Base-by-base conservation (phyloP, 1,139 yeast species). In the Hansenula sp. region DNA sequence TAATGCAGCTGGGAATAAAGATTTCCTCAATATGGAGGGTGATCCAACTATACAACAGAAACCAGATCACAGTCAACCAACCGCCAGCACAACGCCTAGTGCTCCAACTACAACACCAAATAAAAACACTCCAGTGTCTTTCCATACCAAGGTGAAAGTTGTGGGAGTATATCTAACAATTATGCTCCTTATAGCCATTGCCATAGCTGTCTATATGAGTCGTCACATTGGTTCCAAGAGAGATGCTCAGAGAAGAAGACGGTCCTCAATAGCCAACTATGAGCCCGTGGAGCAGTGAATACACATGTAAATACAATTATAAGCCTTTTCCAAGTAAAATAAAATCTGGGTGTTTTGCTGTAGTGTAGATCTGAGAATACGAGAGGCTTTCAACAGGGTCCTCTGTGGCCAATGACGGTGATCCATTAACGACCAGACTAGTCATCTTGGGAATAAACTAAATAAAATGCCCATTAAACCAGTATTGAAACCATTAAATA, bases 1-100 rank as follows among this genome's bases (percentile, higher is more conserved):
- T 51, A 90, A 21, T 18, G 26, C 27, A 11, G 34, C 26, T 13
- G 34, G 34, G 13, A 29, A 29, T 32, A 4, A 21, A 19, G 28
- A 16, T 12, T 28, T 24, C 12, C 3, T 12, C 5, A 11, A 29
- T 19, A 19, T 29, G 32, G 19, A 14, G 12, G 32, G 32, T 19
- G 32, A 29, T 19, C 4, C 19, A 6, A 14, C 17, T 19, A 29
- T n/a, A 28, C 19, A 22, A 22, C 6, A 26, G 16, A 26, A 26
- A 8, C 8, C 24, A 21, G 29, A 8, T 27, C 9, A 7, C 27
- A 25, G 8, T 16, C 9, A 11, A 28, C 6, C 13, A 28, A 31
- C 17, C 14, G n/a, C n/a, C 3, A 9, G 19, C 3, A 31, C 18
- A 14, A 7, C 13, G 4, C 7, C 21, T n/a, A 22, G 19, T 5